Evolutionary conservation across 75 land plant species (phyloP), one percentile per base, ranked within the genome.

Genomic region (Pinus taeda): DNA sequence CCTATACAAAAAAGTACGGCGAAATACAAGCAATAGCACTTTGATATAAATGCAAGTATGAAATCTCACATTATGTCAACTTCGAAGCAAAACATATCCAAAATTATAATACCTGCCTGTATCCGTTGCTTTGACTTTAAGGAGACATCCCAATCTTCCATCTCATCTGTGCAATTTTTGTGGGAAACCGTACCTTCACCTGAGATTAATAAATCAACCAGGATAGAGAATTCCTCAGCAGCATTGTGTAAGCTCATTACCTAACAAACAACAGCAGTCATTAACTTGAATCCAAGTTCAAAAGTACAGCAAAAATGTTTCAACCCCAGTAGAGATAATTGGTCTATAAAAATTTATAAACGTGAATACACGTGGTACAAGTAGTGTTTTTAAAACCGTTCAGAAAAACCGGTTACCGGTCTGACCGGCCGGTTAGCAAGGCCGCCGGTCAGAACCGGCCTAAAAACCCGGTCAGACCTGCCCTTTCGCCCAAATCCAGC

Each of bases 81-180:
- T 6, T 9, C 2, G 26, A 24, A 61, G 24, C 30, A 61, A 61
- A 24, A 30, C 6, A 18, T 4, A 33, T 29, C 67, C 37, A 64
- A 33, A 67, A 21, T 17, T 39, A 21, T 15, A 20, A 67, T 67
- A 67, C 71, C 71, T 67, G 71, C 39, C 71, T 67, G 71, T 18
- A 67, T 15, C 11, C 71, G 45, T 18, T 67, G n/a, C 71, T 15
- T 67, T 39, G 71, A 36, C 9, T 20, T 67, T 39, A 67, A 20
- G 9, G 45, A 67, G 45, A 37, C 22, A 67, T 36, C 22, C 71
- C 37, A 67, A 39, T 39, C 45, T 6, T 67, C 71, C 45, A 18
- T n/a, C 71, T 33, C 49, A 39, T 67, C 33, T 67, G 39, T 39
- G 71, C 49, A 37, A 18, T 42, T 42, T 7, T 17, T 20, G 39